Base-by-base conservation (phyloP, 2,329 filamentous ascomycete species). In the Madurella mycetomatis region DNA sequence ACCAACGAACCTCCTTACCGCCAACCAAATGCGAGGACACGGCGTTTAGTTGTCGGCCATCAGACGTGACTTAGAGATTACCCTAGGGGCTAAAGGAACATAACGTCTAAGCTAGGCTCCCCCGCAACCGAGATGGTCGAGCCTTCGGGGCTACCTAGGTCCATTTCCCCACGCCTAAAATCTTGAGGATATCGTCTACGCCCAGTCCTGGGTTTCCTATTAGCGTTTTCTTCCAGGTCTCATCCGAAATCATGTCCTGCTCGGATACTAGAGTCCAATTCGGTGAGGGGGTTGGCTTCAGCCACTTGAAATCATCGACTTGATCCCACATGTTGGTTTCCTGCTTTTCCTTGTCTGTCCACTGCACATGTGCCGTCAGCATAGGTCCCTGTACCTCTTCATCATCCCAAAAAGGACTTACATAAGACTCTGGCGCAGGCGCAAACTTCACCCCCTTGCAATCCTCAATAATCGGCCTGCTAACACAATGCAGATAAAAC, bases 241-340 rank as follows among this genome's bases (percentile, higher is more conserved):
- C 74, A 1, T 86, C 81, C 0, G 72, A 62, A 12, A 92, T 72
- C 19, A 79, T 79, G 51, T 85, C 74, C 1, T 76, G 75, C 49
- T 83, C 78, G 1, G 82, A 75, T 18, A 97, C 63, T 2, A 90
- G 71, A 34, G 76, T 82, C 90, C 92, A 99, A 67, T 99, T 92
- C 2, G 94, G 94, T 66, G 90, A 96, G 31, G 83, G 83, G 54
- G 88, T 90, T 15, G 82, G 78, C 70, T 92, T 95, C 59, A 96
- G 80, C 94, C 94, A 97, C 72, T 95, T 95, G 77, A 99, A 99
- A 69, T 99, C 94, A 69, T 97, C 90, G 15, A 97, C 88, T 65
- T 94, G 84, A 63, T 92, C 81, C 90, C 90, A 99, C 64, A 87
- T 82, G 67, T 95, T 92, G 54, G 72, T 72, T 3, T 66, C 60